Base-by-base conservation (phyloP, 1,139 yeast genomes). In the Geotrichum reessii region DNA sequence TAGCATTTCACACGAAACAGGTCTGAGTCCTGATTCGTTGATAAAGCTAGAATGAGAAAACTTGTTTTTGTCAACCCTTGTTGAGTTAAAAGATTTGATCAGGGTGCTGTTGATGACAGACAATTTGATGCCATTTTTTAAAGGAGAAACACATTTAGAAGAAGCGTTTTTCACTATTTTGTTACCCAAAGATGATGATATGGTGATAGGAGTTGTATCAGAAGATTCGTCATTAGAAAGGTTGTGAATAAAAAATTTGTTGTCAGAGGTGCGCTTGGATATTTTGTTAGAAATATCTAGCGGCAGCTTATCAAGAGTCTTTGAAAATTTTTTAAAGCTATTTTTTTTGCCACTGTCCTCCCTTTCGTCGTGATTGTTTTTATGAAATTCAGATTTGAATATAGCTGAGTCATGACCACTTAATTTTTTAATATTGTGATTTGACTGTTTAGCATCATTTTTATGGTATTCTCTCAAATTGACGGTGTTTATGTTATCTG, bases 1-100 rank as follows among this genome's bases (percentile, higher is more conserved):
- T 17, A 56, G 31, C 50, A 56, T 49, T 9, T 56, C 58, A 22
- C 55, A 44, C 21, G 58, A 56, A 33, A 56, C 53, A 12, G 58
- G 58, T 5, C 33, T 17, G 25, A 48, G 42, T 3, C 58, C 58
- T 9, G 55, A 47, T 21, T 40, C 50, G 21, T 52, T 56, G 22
- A 50, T 9, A 22, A n/a, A 56, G 8, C 25, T 40, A 14, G 21
- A 19, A 24, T 21, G 24, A 31, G 53, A n/a, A n/a, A 33, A 14
- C 14, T 47, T 33, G 33, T 14, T 25, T 9, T 50, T 47, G 6
- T 9, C 17, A 3, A 4, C 42, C 6, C 40, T 37, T 2, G 44
- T 14, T n/a, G 44, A 37, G 21, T 37, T 37, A 25, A 55, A 40
- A 12, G 58, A 46, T 25, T 55, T 52, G 1, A 33, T 19, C 25